Conservation (phyloP, 2,329 filamentous ascomycete species). For the Pseudogymnoascus sp. region DNA sequence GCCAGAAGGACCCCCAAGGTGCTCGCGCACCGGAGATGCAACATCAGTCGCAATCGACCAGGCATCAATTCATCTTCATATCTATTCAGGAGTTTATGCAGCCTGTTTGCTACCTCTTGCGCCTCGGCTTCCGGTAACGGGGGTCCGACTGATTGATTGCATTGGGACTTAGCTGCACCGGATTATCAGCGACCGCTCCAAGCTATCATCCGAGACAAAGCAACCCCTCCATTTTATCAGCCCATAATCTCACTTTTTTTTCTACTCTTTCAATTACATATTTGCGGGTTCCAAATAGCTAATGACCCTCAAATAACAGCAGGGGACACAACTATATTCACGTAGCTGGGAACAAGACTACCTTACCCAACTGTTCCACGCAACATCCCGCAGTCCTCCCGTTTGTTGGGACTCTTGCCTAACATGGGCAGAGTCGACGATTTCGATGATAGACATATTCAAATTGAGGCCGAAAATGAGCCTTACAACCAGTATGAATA, state of each 20-base stretch:
- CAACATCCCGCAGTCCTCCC: not conserved
- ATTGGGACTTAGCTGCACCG: not conserved
- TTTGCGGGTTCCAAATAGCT: slow-evolving; percentile 3
- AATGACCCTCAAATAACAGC: not conserved
- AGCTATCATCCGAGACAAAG: slow-evolving; percentile 8
- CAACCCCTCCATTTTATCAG: not conserved
- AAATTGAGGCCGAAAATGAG: slow-evolving; percentile 54
- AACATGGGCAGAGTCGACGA: slow-evolving; percentile 62
- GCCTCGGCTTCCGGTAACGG: slow-evolving; percentile 3
- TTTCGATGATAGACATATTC: slow-evolving; percentile 62
- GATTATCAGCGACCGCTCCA: not conserved
- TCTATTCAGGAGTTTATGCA: not conserved
- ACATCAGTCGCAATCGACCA: not conserved
- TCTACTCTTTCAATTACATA: not conserved
- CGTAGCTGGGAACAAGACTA: not conserved
- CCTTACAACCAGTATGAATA: slow-evolving; percentile 73
- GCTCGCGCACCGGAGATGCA: not conserved
- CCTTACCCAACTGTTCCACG: not conserved
- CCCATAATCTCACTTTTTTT: not conserved
- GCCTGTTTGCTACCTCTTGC: not conserved
- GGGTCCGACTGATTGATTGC: not conserved
- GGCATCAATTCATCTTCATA: not conserved
- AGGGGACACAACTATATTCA: not conserved
- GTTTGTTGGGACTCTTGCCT: slow-evolving; percentile 42
- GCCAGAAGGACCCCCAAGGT: slow-evolving; percentile 6